Evolutionary conservation across 2,329 filamentous ascomycete species (phyloP).

Genomic region (Fusarium pseudoanthophilum): DNA sequence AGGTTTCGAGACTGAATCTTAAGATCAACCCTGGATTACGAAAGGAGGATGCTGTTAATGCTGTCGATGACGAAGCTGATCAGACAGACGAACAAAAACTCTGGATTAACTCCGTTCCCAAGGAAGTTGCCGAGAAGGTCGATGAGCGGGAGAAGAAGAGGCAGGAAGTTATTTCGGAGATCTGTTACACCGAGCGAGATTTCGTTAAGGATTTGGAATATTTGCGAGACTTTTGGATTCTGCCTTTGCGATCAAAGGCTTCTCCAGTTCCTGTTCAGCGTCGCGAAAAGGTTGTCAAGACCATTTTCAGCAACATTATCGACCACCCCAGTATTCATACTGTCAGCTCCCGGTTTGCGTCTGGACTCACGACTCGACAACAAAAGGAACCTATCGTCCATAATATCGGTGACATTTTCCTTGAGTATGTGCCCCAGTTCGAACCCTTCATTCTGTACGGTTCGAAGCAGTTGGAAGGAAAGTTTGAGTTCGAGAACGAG

Average conservation of each 20-base stretch:
- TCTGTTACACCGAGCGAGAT: slow-evolving; percentile 98
- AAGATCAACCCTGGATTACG: slow-evolving; percentile 91
- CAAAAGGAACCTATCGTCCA: slow-evolving; percentile 90
- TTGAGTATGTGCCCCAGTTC: slow-evolving; percentile 91
- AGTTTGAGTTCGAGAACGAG: slow-evolving; percentile 98
- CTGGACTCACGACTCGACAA: slow-evolving; percentile 88
- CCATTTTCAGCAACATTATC: slow-evolving; percentile 95
- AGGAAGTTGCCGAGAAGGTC: slow-evolving; percentile 91
- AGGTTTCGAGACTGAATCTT: slow-evolving; percentile 92
- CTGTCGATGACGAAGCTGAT: slow-evolving; percentile 82
- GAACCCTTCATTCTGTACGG: slow-evolving; percentile 97
- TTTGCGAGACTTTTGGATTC: slow-evolving; percentile 97
- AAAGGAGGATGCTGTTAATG: slow-evolving; percentile 64
- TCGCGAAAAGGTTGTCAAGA: slow-evolving; percentile 90
- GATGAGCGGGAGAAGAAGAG: slow-evolving; percentile 95
- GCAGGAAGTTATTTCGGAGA: slow-evolving; percentile 96
- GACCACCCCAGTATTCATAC: slow-evolving; percentile 83
- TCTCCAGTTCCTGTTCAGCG: slow-evolving; percentile 91
- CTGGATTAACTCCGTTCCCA: slow-evolving; percentile 98
- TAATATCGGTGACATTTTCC: slow-evolving; percentile 92
- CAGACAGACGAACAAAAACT: slow-evolving; percentile 96
- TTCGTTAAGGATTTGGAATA: slow-evolving; percentile 99
- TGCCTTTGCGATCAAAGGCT: slow-evolving; percentile 81
- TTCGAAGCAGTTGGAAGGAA: slow-evolving; percentile 93
- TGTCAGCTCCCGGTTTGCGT: slow-evolving; percentile 89